Base-by-base conservation (phyloP, 2,329 filamentous ascomycete species). In the Macroventuria anomochaeta region DNA sequence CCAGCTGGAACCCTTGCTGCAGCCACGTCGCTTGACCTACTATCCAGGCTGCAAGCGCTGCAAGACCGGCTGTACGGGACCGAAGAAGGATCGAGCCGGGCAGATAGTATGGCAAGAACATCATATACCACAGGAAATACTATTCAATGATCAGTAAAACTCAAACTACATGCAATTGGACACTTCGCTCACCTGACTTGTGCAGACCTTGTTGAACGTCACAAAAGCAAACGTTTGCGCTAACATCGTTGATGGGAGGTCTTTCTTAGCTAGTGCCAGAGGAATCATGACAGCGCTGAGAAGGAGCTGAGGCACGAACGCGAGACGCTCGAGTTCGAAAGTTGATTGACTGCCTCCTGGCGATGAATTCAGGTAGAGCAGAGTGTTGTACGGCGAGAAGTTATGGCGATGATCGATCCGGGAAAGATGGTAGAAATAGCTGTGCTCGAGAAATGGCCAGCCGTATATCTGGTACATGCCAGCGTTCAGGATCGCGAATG, bases 51-150 rank as follows among this genome's bases (percentile, higher is more conserved):
- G 77, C 64, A 5, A 90, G 78, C 0, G 90, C 90, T 0, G 79
- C 64, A 1, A 89, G 54, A 1, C 95, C 95, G 3, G 88, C 75
- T 5, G 69, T 67, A 0, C 85, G 85, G 2, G 77, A 80, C 4
- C 73, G 76, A 0, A 96, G 76, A 12, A 97, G 81, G 0, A 88
- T 88, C 0, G 93, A 97, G 31, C 78, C 78, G 0, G 93, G 92
- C 0, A 99, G 86, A 72, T 97, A 96, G 42, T 97, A 87, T 0
- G 95, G 95, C 2, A 97, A 80, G 64, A 99, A 90, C 61, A 97
- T 85, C 76, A 97, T 87, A 76, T 99, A 97, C 95, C 95, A 99
- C 42, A 99, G 84, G 75, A 99, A 99, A 74, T 99, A 99, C 91
- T 96, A 42, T 4, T 15, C 7, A 7, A 3, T 10, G 7, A 28